These are phyloP conservation scores for Scutellaria barbata DNA, from an alignment of 257 asterid species.

Conservation along the genomic window DNA sequence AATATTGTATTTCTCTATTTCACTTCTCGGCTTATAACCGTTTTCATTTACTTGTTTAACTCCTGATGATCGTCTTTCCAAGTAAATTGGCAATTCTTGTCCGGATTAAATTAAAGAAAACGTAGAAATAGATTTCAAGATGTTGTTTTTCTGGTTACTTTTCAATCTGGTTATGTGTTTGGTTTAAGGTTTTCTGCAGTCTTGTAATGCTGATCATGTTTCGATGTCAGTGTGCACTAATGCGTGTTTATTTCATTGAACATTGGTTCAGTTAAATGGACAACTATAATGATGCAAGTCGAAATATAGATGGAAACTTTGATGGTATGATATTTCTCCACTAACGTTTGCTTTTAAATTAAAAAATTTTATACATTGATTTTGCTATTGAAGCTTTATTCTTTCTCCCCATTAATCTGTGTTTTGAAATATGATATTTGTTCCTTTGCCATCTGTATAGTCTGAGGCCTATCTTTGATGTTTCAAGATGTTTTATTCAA, in stretches of 20 bases:
- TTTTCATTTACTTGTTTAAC: no score
- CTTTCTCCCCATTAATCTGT: background rate
- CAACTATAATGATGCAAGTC: conserved; percentile 94
- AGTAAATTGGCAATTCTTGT: conserved; percentile 22
- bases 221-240: conserved; percentile 6
- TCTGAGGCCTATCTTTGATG: background rate
- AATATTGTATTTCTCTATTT: no score
- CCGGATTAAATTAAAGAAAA: conserved; percentile 19
- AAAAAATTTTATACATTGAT: conserved; percentile 23
- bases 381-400: conserved; percentile 25
- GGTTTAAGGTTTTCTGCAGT: conserved; percentile 35
- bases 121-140: conserved; percentile 21
- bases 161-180: conserved; percentile 36
- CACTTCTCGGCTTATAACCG: no score
- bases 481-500: conserved; percentile 2
- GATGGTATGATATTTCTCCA: conserved; percentile 64
- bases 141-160: conserved; percentile 39
- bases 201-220: conserved; percentile 48
- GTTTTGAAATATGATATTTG: background rate
- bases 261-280: conserved; percentile 55
- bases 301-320: conserved; percentile 90
- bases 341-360: conserved; percentile 20
- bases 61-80: conserved; percentile 7
- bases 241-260: conserved; percentile 24
- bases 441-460: conserved; percentile 1